phyloP scores from a whole-genome alignment of 148 eudicot genomes.

The Rhododendron vialii region DNA sequence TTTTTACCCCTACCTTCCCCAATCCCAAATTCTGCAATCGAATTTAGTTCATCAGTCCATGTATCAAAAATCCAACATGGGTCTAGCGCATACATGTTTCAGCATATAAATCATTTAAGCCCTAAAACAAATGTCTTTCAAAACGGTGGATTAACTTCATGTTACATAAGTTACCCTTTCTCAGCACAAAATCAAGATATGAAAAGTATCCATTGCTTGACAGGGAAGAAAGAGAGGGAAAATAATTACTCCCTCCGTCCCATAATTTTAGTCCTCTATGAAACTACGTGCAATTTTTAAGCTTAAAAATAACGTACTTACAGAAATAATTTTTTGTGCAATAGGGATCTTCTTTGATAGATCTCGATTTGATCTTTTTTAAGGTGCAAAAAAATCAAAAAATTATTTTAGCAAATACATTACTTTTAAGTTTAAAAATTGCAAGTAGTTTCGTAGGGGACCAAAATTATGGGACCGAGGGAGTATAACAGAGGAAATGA shows the following conservation, averaged over 20 bases:
- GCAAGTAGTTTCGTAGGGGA: too few species aligned
- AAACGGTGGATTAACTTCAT: not conserved
- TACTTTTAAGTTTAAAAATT: too few species aligned
- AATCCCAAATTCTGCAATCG: conserved; percentile 78
- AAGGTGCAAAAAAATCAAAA: too few species aligned
- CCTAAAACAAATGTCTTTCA: not conserved
- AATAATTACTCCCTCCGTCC: too few species aligned
- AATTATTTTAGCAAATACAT: too few species aligned
- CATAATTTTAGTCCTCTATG: too few species aligned
- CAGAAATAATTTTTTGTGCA: too few species aligned
- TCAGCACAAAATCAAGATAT: not conserved
- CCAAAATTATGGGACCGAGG: too few species aligned
- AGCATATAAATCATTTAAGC: conserved; percentile 6
- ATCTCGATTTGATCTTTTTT: too few species aligned
- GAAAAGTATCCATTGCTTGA: not conserved
- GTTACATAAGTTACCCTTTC: not conserved
- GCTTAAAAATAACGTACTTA: too few species aligned
- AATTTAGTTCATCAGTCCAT: not conserved
- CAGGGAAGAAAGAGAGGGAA: not conserved
- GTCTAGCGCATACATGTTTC: conserved; percentile 1
- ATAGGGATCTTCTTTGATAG: too few species aligned
- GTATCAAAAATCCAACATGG: not conserved
- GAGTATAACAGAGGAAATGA: not conserved
- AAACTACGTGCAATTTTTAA: too few species aligned
- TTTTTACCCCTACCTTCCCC: conserved; percentile 76